A percentile compares a stretch with the other conserved stretches of the same genome.
These are phyloP conservation scores for Articulospora tetracladia DNA, from an alignment of 495 filamentous ascomycete species.

Conservation along the genomic window DNA sequence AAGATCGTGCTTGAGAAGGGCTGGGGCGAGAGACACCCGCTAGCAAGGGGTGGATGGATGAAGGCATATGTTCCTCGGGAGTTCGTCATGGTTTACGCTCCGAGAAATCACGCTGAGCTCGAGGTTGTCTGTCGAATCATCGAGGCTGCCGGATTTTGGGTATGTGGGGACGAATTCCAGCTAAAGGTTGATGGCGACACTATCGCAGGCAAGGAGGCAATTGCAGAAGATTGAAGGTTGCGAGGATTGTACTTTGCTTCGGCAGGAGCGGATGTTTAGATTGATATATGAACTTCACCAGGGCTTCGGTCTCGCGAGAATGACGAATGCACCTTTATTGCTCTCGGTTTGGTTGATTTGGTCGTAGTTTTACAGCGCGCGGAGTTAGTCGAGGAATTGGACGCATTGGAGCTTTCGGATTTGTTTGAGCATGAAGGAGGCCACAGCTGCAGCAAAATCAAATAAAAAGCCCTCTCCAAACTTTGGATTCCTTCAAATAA, in stretches of 20 bases:
- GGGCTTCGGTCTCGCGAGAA: too few relatives aligned
- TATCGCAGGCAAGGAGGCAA: not conserved
- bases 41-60: constrained; percentile 55
- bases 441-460: too few relatives aligned
- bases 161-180: constrained; percentile 26
- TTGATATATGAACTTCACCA: too few relatives aligned
- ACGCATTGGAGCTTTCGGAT: not conserved
- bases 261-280: not conserved
- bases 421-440: not conserved
- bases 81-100: constrained; percentile 75
- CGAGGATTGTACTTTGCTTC: not conserved
- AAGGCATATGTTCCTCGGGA: constrained; percentile 24
- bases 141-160: constrained; percentile 66
- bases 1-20: constrained; percentile 70
- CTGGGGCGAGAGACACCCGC: constrained; percentile 87
- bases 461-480: too few relatives aligned
- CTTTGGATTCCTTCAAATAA: too few relatives aligned
- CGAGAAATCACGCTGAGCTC: constrained; percentile 64
- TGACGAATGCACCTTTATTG: not conserved
- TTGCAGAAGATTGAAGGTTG: not conserved
- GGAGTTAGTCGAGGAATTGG: not conserved
- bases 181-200: constrained; percentile 14
- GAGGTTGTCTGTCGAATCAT: constrained; percentile 67
- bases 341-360: not conserved
- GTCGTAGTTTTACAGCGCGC: not conserved